Evolutionary conservation across 2,329 filamentous ascomycete genomes (phyloP), one percentile per base, ranked within the genome.

Genomic region (Epichloe amarillans): DNA sequence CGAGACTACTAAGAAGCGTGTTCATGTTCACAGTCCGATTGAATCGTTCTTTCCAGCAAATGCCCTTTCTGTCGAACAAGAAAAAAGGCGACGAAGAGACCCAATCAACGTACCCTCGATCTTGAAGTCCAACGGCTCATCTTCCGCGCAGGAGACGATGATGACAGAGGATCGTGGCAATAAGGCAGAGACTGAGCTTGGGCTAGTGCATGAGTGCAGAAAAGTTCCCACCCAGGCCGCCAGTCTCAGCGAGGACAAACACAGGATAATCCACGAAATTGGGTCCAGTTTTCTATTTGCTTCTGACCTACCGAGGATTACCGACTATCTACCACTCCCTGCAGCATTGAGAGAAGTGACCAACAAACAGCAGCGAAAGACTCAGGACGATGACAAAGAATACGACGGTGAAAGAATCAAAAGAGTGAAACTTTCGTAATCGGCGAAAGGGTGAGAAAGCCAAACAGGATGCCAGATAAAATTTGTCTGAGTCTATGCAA

Each of bases 11-110:
- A 37, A 36, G 33, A 53, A 42, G 38, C 46, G 49, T 41, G 52
- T 54, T 8, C 50, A 52, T 23, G 52, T 54, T 44, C 47, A 52
- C 19, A 52, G 47, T 46, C 50, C 54, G 30, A 46, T 51, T 6
- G 51, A 57, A 30, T 45, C 50, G 4, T 17, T 52, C n/a, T 58
- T 57, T 8, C 59, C 60, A 3, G 59, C 54, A 2, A 54, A 54
- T 5, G 60, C 63, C 5, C 62, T 58, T n/a, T 67, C 67, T 1
- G 51, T 69, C 35, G 54, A 61, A 44, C 63, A 70, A 45, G 68
- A 71, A 53, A 69, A 52, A 52, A 54, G 57, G 12, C 61, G 62
- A 21, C 62, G 68, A 30, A 60, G 68, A 36, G 63, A 61, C 46
- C 57, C 57, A 3, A 53, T 41, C 4, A 53, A 56, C 14, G 61